phyloP scores from a whole-genome alignment of 225 moss, liverwort and hornwort species.

The Physcomitrium patens region DNA sequence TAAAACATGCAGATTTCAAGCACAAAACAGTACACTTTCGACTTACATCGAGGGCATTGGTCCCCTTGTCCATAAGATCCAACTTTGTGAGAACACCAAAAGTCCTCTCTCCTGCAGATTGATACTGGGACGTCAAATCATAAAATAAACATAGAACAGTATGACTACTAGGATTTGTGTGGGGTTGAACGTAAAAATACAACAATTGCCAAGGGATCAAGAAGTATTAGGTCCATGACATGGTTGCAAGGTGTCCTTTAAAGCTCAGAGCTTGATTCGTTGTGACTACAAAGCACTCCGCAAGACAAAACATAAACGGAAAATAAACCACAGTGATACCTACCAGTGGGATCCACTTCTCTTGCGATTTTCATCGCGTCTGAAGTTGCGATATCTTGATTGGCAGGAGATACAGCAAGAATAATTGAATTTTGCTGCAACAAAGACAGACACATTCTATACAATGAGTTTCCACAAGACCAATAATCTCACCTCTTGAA shows the following conservation, averaged over 20 bases:
- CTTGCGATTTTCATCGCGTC: constrained; percentile 92
- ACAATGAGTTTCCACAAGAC: not conserved
- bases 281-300: not conserved
- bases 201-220: too few relatives aligned
- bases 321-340: not conserved
- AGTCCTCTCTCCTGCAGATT: constrained; percentile 58
- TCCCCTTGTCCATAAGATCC: constrained; percentile 70
- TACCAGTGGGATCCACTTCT: constrained; percentile 86
- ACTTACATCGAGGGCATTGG: constrained; percentile 66
- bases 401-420: constrained; percentile 88
- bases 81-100: constrained; percentile 67
- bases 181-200: too few relatives aligned
- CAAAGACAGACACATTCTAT: not conserved
- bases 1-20: too few relatives aligned
- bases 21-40: too few relatives aligned
- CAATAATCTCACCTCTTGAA: too few relatives aligned
- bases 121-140: not conserved
- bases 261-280: too few relatives aligned
- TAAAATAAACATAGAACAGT: not conserved
- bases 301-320: not conserved
- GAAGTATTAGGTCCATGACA: too few relatives aligned
- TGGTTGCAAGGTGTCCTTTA: too few relatives aligned
- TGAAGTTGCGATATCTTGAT: constrained; percentile 96
- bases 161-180: too few relatives aligned
- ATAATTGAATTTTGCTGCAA: constrained; percentile 84